Percentiles rank a stretch among this genome's conserved stretches.
These are phyloP conservation scores for Backusella westeae DNA, from an alignment of 192 early-diverging fungal genomes.

Conservation along the genomic window DNA sequence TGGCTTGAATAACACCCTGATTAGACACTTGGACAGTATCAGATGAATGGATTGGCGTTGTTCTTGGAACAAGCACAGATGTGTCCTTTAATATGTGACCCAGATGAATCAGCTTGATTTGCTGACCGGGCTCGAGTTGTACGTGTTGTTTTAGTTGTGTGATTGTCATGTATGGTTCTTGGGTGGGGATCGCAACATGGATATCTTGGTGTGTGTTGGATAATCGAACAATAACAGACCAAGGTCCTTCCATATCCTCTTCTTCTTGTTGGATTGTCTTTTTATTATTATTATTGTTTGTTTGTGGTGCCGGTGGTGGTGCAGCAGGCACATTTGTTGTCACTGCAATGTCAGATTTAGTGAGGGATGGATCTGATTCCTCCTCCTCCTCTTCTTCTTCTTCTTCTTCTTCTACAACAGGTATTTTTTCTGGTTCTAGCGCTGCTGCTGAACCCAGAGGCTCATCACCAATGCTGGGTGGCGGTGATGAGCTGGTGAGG, in stretches of 20 bases:
- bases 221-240: slow-evolving; percentile 3
- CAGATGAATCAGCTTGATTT: slow-evolving; percentile 5
- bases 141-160: not conserved
- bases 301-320: not conserved
- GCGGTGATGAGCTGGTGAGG: not conserved
- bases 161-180: not conserved
- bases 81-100: slow-evolving; percentile 3
- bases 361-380: not conserved
- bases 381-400: no score
- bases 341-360: not conserved
- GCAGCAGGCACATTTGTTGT: not conserved
- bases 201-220: slow-evolving; percentile 10
- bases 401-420: not conserved
- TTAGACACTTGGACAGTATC: not conserved
- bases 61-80: not conserved
- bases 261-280: not conserved
- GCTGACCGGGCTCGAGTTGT: not conserved
- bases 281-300: not conserved
- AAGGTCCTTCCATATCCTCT: not conserved
- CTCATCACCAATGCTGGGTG: not conserved
- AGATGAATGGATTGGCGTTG: not conserved
- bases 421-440: not conserved
- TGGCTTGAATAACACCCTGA: slow-evolving; percentile 11
- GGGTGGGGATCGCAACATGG: not conserved
- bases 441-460: not conserved